Percentiles rank a stretch among this genome's conserved stretches.
phyloP scores from a whole-genome alignment of 441 rosid species.

The Gossypium davidsonii region DNA sequence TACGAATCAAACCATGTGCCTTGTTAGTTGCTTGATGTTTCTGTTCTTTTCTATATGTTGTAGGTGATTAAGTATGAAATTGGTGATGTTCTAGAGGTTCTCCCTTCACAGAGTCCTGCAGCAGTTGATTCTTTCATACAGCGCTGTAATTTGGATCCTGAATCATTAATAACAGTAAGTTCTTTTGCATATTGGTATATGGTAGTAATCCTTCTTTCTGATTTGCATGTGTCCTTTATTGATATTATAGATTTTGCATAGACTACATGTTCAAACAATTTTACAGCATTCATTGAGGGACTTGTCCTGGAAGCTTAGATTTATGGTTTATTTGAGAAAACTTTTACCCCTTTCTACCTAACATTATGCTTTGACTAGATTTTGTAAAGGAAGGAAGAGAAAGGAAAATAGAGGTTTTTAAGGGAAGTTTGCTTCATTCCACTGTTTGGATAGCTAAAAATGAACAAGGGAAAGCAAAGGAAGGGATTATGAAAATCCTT shows the following conservation, averaged over 20 bases:
- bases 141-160: slow-evolving; percentile 73
- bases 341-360: background rate
- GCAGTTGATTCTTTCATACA: slow-evolving; percentile 65
- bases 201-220: slow-evolving; percentile 5
- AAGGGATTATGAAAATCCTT: background rate
- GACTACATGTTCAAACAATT: background rate
- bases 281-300: background rate
- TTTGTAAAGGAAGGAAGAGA: background rate
- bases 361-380: background rate
- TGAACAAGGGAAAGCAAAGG: background rate
- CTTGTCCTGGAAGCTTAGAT: background rate
- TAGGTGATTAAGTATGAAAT: slow-evolving; percentile 60
- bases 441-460: background rate
- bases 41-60: slow-evolving; percentile 10
- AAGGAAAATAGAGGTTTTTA: background rate
- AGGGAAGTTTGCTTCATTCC: background rate
- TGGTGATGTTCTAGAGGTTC: slow-evolving; percentile 87
- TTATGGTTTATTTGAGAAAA: background rate
- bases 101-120: slow-evolving; percentile 64
- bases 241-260: background rate
- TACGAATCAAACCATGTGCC: background rate
- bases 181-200: slow-evolving; percentile 1
- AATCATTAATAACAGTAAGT: slow-evolving; percentile 68
- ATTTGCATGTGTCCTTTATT: background rate
- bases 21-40: background rate